Evolutionary conservation across 495 filamentous ascomycete genomes (phyloP), one percentile per base, ranked within the genome.

Genomic region (Penicillium verhagenii): DNA sequence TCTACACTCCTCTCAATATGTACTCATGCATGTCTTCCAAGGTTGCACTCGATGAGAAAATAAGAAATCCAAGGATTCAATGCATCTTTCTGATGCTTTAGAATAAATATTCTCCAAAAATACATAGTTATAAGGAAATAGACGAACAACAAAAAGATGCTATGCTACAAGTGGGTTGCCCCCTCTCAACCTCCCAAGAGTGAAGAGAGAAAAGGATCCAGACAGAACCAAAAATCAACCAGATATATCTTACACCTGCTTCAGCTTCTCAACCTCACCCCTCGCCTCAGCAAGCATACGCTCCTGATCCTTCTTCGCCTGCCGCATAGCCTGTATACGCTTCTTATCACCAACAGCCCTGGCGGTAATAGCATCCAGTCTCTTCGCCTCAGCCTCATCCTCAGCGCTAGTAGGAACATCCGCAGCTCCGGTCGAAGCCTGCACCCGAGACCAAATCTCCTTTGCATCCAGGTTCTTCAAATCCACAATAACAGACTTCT

Each of bases 391-490:
- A 14, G 63, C 69, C 62, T 79, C 60, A 55, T 96, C 89, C 57
- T 83, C 79, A 9, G 78, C 66, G 6, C 83, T 83, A 20, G 86
- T 72, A 20, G 75, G 55, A 2, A 96, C 69, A 19, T 72, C 72
- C 45, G 76, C 71, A 9, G 89, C 92, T 4, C 82, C 82, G 0
- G 91, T 96, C 63, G 86, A 71, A 19, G 75, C 69, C 53, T 92
- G 63, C 24, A 98, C 79, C 50, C 85, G 75, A 6, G 72, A 66
- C 58, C 90, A 82, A 54, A 98, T 97, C 44, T 83, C 72, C 46
- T 67, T 45, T 26, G 67, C 73, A n/a, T 56, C 64, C 26, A 71
- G 55, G 45, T 71, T 60, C 51, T 71, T 72, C 33, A 75, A 6
- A 47, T 76, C 61, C 24, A 78, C 47, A 19, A 71, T 61, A 7